Evolutionary conservation across 192 early-diverging fungal genomes (phyloP), one percentile per base, ranked within the genome.

Genomic region (Backusella liffmaniae): DNA sequence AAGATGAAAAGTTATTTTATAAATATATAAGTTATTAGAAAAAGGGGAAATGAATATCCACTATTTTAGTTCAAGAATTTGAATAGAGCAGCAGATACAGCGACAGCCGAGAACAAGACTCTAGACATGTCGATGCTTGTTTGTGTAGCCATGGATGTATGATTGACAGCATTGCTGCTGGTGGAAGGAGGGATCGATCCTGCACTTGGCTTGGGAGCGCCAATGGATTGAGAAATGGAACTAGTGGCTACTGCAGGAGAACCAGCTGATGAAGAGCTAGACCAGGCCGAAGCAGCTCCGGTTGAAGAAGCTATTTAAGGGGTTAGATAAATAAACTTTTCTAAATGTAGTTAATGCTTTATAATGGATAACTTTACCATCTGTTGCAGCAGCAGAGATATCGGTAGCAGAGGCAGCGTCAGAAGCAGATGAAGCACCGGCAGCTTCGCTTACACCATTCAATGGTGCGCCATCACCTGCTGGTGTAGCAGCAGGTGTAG

Each of bases 61-160:
- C 12, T n/a, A 49, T 5, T 49, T 41, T 37, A 69, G 12, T 39
- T 41, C 34, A 69, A 69, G n/a, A 69, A 37, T 26, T 69, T 69
- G 15, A 35, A 21, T 23, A 69, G 41, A 39, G 37, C 67, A 69
- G 67, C 36, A 23, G 67, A 35, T 21, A 69, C 21, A 37, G 67
- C 37, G 29, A 29, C 56, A 23, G 21, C 67, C 36, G 67, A 69
- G 67, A 69, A 69, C 4, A 69, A 69, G 16, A 69, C 36, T 69
- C 37, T 69, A 69, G 34, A 29, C 23, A 62, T 62, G 9, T 62
- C 56, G 4, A 23, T 62, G 9, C 4, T 62, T 23, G 21, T 23
- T 56, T 56, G 53, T 56, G 56, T 62, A 2, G 56, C 56, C 56
- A 13, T 62, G 56, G 56, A 62, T 62, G 56, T 62, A 62, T 62